Percentiles rank a stretch among this genome's conserved stretches.
These are phyloP conservation scores for Yarrowia keelungensis DNA, from an alignment of 805 yeast genomes.

Conservation along the genomic window DNA sequence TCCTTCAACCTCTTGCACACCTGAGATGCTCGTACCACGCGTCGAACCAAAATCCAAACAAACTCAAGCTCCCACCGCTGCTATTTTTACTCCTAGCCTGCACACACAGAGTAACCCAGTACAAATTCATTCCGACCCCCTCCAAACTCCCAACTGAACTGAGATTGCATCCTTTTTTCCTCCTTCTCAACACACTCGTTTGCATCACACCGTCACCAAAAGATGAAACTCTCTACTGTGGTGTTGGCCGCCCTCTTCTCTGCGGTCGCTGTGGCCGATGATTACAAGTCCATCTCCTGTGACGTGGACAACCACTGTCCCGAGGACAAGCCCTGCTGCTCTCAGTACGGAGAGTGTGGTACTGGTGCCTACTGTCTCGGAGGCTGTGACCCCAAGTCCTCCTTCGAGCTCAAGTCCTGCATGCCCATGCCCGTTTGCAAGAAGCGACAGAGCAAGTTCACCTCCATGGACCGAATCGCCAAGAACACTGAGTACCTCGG, in stretches of 20 bases:
- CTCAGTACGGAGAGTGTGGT: slow-evolving; percentile 81
- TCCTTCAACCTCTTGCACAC: background rate
- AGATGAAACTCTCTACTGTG: slow-evolving; percentile 30
- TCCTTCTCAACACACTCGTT: slow-evolving; percentile 26
- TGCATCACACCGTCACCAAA: slow-evolving; percentile 2
- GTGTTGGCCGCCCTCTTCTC: slow-evolving; percentile 41
- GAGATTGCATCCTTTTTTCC: background rate
- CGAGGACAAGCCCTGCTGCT: slow-evolving; percentile 81
- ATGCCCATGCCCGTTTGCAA: slow-evolving; percentile 85
- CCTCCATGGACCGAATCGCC: slow-evolving; percentile 49
- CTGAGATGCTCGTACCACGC: slow-evolving; percentile 7
- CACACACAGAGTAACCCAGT: slow-evolving; percentile 19
- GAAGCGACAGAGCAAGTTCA: slow-evolving; percentile 48
- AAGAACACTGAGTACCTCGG: slow-evolving; percentile 64
- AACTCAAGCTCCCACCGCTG: slow-evolving; percentile 28
- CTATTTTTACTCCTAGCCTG: slow-evolving; percentile 37
- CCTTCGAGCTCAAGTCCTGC: slow-evolving; percentile 72
- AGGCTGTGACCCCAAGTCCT: slow-evolving; percentile 82
- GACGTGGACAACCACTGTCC: slow-evolving; percentile 69
- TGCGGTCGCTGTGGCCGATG: slow-evolving; percentile 44
- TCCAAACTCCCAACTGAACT: slow-evolving; percentile 20
- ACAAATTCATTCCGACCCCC: slow-evolving; percentile 29
- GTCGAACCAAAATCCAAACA: slow-evolving; percentile 25
- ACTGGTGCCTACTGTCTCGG: slow-evolving; percentile 80
- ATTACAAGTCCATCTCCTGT: slow-evolving; percentile 54